Percentiles rank a stretch among this genome's conserved stretches.
Conservation (phyloP, 192 early-diverging fungal genomes). For the Gryganskiella cystojenkinii region DNA sequence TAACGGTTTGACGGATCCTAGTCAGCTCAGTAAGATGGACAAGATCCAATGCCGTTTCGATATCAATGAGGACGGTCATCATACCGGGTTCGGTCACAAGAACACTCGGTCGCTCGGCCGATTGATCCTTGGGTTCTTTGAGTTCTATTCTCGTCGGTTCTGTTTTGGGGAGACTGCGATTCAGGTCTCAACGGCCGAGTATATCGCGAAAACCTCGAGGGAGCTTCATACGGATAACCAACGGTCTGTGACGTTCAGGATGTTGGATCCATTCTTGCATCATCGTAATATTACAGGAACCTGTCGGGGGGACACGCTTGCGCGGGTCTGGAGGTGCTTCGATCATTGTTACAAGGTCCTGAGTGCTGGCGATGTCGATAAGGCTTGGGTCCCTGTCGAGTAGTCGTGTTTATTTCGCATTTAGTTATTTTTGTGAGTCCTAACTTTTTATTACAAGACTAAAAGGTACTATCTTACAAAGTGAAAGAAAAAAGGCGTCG, state of each 20-base stretch:
- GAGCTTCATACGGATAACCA: conserved; percentile 10
- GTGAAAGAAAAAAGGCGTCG: no score
- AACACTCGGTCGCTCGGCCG: conserved; percentile 19
- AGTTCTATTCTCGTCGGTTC: conserved; percentile 32
- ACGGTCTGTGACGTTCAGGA: conserved; percentile 11
- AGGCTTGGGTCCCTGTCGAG: conserved; percentile 9
- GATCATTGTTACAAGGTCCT: conserved; percentile 36
- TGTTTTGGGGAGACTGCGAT: conserved; percentile 17
- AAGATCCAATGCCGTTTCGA: conserved; percentile 32
- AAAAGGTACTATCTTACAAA: no score
- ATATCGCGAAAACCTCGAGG: conserved; percentile 12
- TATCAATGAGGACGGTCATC: conserved; percentile 21
- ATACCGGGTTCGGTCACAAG: conserved; percentile 10
- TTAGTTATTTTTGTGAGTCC: no score
- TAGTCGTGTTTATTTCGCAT: not conserved
- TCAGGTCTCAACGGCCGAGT: conserved; percentile 3
- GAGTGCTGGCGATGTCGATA: conserved; percentile 38
- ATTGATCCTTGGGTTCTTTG: conserved; percentile 36
- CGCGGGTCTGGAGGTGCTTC: conserved; percentile 27
- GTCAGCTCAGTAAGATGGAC: conserved; percentile 20
- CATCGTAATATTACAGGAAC: conserved; percentile 38
- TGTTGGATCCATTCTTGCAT: conserved; percentile 41
- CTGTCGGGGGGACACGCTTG: conserved; percentile 17
- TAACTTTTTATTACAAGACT: no score
- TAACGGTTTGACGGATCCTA: conserved; percentile 7